Evolutionary conservation across 2,329 filamentous ascomycete genomes (phyloP).

Genomic region (Orbilia quercus): DNA sequence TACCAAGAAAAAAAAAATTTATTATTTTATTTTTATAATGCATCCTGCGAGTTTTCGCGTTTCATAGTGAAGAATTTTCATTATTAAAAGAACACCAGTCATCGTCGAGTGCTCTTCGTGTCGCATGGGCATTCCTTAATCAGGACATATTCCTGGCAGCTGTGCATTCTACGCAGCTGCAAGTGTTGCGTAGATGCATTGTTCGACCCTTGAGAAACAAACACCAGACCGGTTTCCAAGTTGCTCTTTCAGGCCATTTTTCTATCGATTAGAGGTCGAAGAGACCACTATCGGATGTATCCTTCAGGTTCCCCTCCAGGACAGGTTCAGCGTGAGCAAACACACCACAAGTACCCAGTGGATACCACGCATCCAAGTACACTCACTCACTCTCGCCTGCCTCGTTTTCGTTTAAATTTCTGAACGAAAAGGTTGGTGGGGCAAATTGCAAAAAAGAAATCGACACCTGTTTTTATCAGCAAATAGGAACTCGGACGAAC

Average conservation of each 20-base stretch:
- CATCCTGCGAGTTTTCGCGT: conserved; percentile 5
- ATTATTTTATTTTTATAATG: no score
- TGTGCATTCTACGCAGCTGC: conserved; percentile 19
- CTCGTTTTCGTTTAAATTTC: neutral
- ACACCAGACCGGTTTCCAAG: neutral
- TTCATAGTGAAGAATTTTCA: conserved; percentile 15
- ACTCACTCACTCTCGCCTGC: neutral
- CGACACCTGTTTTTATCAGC: conserved; percentile 45
- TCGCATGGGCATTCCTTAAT: conserved; percentile 46
- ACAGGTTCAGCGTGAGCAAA: neutral
- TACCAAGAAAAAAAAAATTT: neutral
- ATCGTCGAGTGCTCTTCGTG: conserved; percentile 24
- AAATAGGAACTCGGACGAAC: conserved; percentile 46
- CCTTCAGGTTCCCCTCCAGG: neutral
- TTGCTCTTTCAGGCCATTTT: neutral
- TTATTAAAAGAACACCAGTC: conserved; percentile 14
- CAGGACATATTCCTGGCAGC: conserved; percentile 1
- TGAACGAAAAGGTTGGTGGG: conserved; percentile 27
- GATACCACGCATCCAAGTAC: neutral
- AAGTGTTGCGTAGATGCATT: conserved; percentile 16
- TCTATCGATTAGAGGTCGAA: neutral
- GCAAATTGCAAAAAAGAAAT: conserved; percentile 13
- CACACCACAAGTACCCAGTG: neutral
- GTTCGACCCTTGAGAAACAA: neutral
- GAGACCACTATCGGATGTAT: neutral